Base-by-base conservation (phyloP, 371 early-diverging fungal genomes). In the Mucor lusitanicus region DNA sequence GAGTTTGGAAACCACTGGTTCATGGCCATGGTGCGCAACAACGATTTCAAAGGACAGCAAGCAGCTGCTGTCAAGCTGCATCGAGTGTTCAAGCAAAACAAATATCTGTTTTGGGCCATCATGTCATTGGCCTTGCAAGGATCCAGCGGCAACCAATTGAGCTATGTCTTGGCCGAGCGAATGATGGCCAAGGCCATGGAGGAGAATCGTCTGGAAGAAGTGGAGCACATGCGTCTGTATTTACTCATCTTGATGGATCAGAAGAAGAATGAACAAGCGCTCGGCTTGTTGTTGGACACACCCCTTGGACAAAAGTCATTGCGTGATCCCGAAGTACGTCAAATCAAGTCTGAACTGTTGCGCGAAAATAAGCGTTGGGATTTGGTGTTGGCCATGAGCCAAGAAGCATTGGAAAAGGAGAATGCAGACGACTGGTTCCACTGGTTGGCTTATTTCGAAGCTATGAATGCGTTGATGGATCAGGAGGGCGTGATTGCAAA, bases 101-200 rank as follows among this genome's bases (percentile, higher is more conserved):
- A 87, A 66, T 94, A 95, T 75, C 81, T 91, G 73, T 95, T 95
- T 78, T 97, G 96, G 96, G 88, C 91, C 1, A 89, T 95, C 63
- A 89, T 92, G 88, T 88, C 92, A 33, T 75, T 91, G 9, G 79
- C 89, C 7, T 78, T 92, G 12, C 91, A 92, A 66, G 76, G 74
- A 23, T 74, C 80, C 69, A 75, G 53, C 9, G 80, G 79, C 19
- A 76, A 82, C 27, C 77, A 74, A 37, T 67, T 95, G 5, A 79
- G 89, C 13, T 82, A 92, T 58, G 80, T 85, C 0, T 77, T 97
- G 42, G 92, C 96, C 0, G 95, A 94, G 71, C 85, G 94, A 27
- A 94, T 95, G 95, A 87, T 93, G 76, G 80, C 84, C 25, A 95
- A 94, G 78, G 90, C 93, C 7, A 79, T 87, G 7, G 78, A 85